phyloP scores from a whole-genome alignment of 495 filamentous ascomycete species.

The Lepraria neglecta region DNA sequence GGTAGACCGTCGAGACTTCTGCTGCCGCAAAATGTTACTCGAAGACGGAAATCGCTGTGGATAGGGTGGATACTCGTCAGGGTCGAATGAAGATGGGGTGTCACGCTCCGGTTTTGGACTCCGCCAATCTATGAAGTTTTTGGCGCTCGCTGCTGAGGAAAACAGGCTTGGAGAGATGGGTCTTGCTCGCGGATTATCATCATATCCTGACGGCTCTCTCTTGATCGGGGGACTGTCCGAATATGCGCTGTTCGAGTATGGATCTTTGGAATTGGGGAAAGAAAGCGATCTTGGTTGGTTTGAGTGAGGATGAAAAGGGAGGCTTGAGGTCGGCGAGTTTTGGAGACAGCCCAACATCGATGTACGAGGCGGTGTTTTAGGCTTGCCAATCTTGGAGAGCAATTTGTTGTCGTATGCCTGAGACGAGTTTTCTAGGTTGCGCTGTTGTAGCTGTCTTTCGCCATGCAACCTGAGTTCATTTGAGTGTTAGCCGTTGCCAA shows the following conservation, averaged over 20 bases:
- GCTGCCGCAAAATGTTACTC: slow-evolving; percentile 27
- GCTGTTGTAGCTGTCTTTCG: slow-evolving; percentile 51
- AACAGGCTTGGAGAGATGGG: slow-evolving; percentile 39
- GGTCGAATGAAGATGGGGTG: slow-evolving; percentile 40
- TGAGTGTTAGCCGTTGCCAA: slow-evolving; percentile 24
- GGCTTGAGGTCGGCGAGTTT: slow-evolving; percentile 43
- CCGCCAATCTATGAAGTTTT: slow-evolving; percentile 41
- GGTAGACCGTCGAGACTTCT: slow-evolving; percentile 45
- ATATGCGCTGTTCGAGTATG: slow-evolving; percentile 19
- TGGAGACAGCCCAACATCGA: slow-evolving; percentile 40
- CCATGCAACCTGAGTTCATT: slow-evolving; percentile 47
- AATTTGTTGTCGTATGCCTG: slow-evolving; percentile 75
- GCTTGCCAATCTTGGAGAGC: slow-evolving; percentile 66
- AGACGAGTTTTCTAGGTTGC: slow-evolving; percentile 53
- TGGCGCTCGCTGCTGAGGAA: slow-evolving; percentile 17
- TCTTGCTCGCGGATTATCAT: slow-evolving; percentile 40
- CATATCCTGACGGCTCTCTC: slow-evolving; percentile 23
- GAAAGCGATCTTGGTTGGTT: slow-evolving; percentile 26
- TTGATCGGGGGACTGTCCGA: slow-evolving; percentile 23
- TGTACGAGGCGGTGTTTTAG: slow-evolving; percentile 51
- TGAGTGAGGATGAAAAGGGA: slow-evolving; percentile 28
- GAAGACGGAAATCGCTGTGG: slow-evolving; percentile 33
- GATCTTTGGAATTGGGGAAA: slow-evolving; percentile 35
- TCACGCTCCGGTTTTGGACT: slow-evolving; percentile 48
- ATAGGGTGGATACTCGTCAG: slow-evolving; percentile 33